phyloP scores from a whole-genome alignment of 2,329 filamentous ascomycete genomes.

The Sporothrix brasiliensis region DNA sequence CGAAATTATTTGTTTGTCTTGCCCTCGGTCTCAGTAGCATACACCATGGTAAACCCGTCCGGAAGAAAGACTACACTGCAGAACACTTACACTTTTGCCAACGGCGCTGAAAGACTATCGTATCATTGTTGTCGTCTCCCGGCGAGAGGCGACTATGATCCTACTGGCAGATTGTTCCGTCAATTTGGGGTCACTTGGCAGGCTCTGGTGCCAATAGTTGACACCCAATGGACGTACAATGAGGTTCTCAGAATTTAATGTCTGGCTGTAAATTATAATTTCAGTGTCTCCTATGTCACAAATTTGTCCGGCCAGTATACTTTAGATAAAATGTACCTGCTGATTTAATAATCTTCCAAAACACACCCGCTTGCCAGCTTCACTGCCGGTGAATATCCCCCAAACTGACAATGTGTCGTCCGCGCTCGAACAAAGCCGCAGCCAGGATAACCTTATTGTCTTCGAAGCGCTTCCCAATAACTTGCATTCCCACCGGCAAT shows the following conservation, averaged over 20 bases:
- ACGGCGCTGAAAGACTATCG: constrained; percentile 45
- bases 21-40: constrained; percentile 32
- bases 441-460: constrained; percentile 41
- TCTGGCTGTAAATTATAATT: no score
- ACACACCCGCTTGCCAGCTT: no score
- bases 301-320: no score
- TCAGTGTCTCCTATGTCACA: no score
- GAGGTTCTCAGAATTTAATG: background rate
- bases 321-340: no score
- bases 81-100: constrained; percentile 26
- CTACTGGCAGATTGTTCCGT: constrained; percentile 31
- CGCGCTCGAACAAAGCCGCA: constrained; percentile 41
- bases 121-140: constrained; percentile 64
- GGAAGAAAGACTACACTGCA: constrained; percentile 28
- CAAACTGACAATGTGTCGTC: constrained; percentile 9
- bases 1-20: background rate
- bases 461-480: constrained; percentile 41
- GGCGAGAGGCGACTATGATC: constrained; percentile 64
- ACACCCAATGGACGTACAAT: constrained; percentile 30
- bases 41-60: constrained; percentile 27
- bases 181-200: constrained; percentile 36
- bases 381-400: background rate
- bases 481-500: constrained; percentile 43
- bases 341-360: no score
- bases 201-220: constrained; percentile 30